phyloP scores from a whole-genome alignment of 2,329 filamentous ascomycete species.

The Sordariomycetes sp. region DNA sequence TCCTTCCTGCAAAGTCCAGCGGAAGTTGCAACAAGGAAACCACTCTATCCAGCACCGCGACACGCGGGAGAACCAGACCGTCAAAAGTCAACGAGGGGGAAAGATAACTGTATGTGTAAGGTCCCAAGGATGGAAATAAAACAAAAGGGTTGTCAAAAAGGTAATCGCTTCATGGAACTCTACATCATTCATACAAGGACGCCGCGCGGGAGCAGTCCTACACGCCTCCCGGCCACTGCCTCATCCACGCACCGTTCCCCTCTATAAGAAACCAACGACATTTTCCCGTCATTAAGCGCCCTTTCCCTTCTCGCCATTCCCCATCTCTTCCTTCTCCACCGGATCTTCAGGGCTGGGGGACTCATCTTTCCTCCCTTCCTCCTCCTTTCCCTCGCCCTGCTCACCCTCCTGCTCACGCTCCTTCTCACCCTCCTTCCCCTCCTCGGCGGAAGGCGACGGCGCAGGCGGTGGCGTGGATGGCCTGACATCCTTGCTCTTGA shows the following conservation, averaged over 20 bases:
- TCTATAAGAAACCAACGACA: too few species aligned
- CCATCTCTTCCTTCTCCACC: background rate
- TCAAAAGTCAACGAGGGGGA: background rate
- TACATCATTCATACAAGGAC: background rate
- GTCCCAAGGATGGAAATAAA: too few species aligned
- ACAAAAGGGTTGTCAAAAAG: too few species aligned
- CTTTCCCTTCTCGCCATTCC: background rate
- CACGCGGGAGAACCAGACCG: too few species aligned
- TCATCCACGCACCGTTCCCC: too few species aligned
- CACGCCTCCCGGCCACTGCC: background rate
- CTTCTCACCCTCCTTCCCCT: conserved; percentile 9
- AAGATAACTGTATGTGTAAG: background rate
- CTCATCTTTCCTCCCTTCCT: conserved; percentile 5
- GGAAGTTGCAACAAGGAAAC: too few species aligned
- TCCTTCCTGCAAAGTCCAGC: too few species aligned
- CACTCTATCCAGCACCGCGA: too few species aligned
- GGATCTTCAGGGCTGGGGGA: background rate
- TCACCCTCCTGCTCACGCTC: conserved; percentile 8
- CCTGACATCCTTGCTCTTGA: conserved; percentile 42
- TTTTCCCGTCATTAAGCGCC: background rate
- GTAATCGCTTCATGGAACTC: background rate
- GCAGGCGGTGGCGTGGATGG: conserved; percentile 9
- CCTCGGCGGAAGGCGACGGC: conserved; percentile 2
- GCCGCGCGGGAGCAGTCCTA: background rate
- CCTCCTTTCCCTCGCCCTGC: conserved; percentile 8